These are phyloP conservation scores for Kodamaea arcana DNA, from an alignment of 1,139 yeast species.

Conservation along the genomic window DNA sequence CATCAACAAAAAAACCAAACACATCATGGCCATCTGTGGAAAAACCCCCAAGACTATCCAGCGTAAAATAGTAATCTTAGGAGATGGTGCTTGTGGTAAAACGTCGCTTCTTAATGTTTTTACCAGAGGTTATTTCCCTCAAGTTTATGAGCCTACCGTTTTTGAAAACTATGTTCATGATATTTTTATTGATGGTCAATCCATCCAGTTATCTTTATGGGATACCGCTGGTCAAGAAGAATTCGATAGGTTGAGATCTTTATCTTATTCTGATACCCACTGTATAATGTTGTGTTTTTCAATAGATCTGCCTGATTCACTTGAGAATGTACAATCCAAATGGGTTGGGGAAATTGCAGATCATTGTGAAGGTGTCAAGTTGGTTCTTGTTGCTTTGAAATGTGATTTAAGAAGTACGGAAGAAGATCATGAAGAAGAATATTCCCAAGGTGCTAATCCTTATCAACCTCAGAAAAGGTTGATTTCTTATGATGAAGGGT, in stretches of 20 bases:
- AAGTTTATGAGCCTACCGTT: constrained; percentile 96
- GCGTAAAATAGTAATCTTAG: constrained; percentile 90
- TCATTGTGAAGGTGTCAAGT: constrained; percentile 93
- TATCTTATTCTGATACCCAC: constrained; percentile 92
- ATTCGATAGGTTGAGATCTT: constrained; percentile 84
- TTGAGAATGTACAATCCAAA: constrained; percentile 84
- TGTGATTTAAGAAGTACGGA: constrained; percentile 75
- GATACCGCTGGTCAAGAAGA: constrained; percentile 99
- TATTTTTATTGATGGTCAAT: constrained; percentile 91
- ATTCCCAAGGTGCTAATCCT: constrained; percentile 24
- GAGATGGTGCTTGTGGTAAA: constrained; percentile 85
- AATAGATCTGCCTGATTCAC: constrained; percentile 89
- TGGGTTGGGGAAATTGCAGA: constrained; percentile 98
- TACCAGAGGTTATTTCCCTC: constrained; percentile 97
- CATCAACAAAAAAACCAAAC: constrained; percentile 1
- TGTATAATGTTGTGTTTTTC: constrained; percentile 95
- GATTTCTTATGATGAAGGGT: constrained; percentile 78
- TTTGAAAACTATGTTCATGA: constrained; percentile 98
- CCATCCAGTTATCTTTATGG: constrained; percentile 91
- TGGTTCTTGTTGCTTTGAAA: constrained; percentile 89
- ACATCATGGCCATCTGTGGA: constrained; percentile 21
- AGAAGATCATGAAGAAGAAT: constrained; percentile 36
- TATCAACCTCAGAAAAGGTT: constrained; percentile 46
- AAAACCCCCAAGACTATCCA: constrained; percentile 41
- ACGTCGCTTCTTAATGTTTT: constrained; percentile 91